Evolutionary conservation across 441 rosid species (phyloP), one percentile per base, ranked within the genome.

Genomic region (Aleurites moluccanus): DNA sequence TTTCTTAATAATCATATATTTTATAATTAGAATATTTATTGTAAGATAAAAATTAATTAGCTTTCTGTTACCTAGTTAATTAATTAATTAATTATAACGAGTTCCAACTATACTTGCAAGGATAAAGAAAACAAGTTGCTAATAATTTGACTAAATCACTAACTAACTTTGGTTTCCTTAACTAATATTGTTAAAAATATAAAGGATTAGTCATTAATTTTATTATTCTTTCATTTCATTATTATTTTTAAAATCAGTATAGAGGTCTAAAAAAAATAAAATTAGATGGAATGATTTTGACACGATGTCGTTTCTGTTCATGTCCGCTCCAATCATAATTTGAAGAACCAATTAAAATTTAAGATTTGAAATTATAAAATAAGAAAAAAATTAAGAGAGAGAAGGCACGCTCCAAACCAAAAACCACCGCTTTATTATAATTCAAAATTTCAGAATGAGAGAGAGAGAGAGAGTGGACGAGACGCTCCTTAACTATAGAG

Each of bases 331-430:
- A 20, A 18, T 6, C 21, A 52, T 14, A 52, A 52, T 16, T 7
- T 21, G 60, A 55, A 10, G 4, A 8, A 21, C 56, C 56, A 52
- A 52, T 9, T 64, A 40, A 42, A 35, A 38, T 38, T 38, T 5
- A 38, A 38, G 40, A 38, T 38, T 38, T 38, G 40, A 38, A 30
- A 30, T 30, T 30, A 30, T 30, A 1, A 1, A 30, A 1, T 1
- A 1, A 30, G 0, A 30, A 1, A 30, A 30, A 30, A 30, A 2
- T 1, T 0, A 38, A 14, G 20, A 14, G 4, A 64, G 25, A 23
- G 10, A 38, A 33, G 7, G n/a, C n/a, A 6, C 56, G 75, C 69
- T 73, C 68, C 69, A 30, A 73, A 63, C 57, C 68, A 73, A 79
- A 70, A 78, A 80, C 70, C 68, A 47, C 13, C 72, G 72, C 28